Conservation (phyloP, 495 filamentous ascomycete species). For the Tetracladium setigerum region DNA sequence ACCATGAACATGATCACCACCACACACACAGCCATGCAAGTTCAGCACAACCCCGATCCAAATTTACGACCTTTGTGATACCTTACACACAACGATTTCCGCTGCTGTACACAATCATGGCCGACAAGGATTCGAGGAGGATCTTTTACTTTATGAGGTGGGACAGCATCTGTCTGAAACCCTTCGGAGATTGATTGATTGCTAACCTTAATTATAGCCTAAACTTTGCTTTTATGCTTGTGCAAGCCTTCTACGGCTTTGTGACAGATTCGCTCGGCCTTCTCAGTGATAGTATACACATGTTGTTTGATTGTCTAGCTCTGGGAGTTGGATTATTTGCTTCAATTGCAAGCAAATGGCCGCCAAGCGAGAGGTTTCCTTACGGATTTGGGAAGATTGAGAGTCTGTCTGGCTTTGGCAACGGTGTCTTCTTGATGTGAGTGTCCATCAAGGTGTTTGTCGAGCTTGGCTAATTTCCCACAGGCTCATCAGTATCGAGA, state of each 20-base stretch:
- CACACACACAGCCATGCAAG: slow-evolving; percentile 16
- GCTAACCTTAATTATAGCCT: slow-evolving; percentile 45
- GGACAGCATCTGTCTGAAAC: slow-evolving; percentile 17
- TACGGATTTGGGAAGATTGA: slow-evolving; percentile 98
- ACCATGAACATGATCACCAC: slow-evolving; percentile 19
- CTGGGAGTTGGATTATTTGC: slow-evolving; percentile 86
- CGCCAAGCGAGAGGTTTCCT: slow-evolving; percentile 76
- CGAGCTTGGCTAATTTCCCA: slow-evolving; percentile 23
- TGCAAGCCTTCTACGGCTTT: slow-evolving; percentile 91
- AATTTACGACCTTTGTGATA: slow-evolving; percentile 58
- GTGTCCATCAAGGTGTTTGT: slow-evolving; percentile 8
- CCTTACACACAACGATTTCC: slow-evolving; percentile 59
- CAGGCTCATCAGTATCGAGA: slow-evolving; percentile 91
- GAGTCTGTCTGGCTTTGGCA: slow-evolving; percentile 91
- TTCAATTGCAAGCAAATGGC: slow-evolving; percentile 98
- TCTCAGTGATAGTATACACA: slow-evolving; percentile 95
- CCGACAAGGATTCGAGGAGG: slow-evolving; percentile 86
- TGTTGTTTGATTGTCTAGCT: slow-evolving; percentile 98
- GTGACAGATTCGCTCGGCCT: slow-evolving; percentile 87
- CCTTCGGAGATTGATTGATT: neutral
- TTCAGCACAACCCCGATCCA: slow-evolving; percentile 35
- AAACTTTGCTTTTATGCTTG: slow-evolving; percentile 91
- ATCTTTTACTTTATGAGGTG: slow-evolving; percentile 98
- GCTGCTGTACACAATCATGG: slow-evolving; percentile 73
- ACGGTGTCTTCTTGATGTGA: slow-evolving; percentile 92